Base-by-base conservation (phyloP, 108 stramenopile genomes). In the Cyclostephanos tholiformis region DNA sequence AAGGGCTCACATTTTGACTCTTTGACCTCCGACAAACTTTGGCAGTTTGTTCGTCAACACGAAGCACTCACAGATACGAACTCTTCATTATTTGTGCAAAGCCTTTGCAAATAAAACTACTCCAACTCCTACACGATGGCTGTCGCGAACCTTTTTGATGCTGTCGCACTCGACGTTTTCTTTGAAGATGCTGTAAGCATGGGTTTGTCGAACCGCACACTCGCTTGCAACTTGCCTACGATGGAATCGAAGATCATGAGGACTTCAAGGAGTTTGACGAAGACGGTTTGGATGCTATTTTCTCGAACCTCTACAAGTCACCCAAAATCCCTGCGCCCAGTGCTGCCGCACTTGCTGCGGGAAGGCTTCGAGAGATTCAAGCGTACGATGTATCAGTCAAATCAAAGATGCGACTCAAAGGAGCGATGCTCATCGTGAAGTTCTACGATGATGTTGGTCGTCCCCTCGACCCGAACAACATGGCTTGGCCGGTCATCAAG, bases 181-280 rank as follows among this genome's bases (percentile, higher is more conserved):
- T 41, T 41, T 41, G 41, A 41, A 12, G 41, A 41, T 41, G 41
- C 41, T 41, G 41, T 9, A 4, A 41, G 12, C 41, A 41, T 41
- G 41, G 41, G 41, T 1, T 41, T 41, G 41, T 41, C 41, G 8
- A 41, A 12, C 32, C 32, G 32, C 32, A 32, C 32, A 32, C n/a
- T n/a, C 32, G 32, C 32, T 32, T 41, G 41, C 41, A 41, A 12
- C 41, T 41, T 41, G 41, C 41, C 41, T 12, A 41, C 41, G 4
- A 35, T 65, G 16, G 70, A 48, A 53, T 53, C 14, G 52, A 0
- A 7, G 25, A 20, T 53, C 52, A 5, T 7, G 17, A 20, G 52
- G 52, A 53, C 52, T 25, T 53, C 25, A 25, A 20, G 25, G 52
- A 53, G 25, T 53, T 53, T 20, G 52, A 53, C 52, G 25, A 53